phyloP scores from a whole-genome alignment of 352 stramenopile genomes.

The Phytophthora megakarya region DNA sequence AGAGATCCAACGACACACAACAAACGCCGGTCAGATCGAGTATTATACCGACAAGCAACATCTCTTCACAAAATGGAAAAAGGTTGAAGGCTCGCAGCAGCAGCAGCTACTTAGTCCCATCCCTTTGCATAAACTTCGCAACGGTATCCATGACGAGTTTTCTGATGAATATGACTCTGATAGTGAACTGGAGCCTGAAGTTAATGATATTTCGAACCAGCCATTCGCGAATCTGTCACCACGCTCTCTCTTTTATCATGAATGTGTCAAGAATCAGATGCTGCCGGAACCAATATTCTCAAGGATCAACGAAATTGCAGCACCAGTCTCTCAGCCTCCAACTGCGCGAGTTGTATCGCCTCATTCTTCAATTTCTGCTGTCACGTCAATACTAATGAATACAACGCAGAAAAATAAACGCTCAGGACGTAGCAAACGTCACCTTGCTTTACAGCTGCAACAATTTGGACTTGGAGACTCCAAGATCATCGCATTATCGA shows the following conservation, averaged over 20 bases:
- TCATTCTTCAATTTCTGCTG: slow-evolving; percentile 37
- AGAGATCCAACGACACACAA: slow-evolving; percentile 62
- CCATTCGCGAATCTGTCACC: slow-evolving; percentile 52
- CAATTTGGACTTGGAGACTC: slow-evolving; percentile 75
- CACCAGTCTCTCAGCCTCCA: slow-evolving; percentile 13
- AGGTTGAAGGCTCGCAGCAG: slow-evolving; percentile 57
- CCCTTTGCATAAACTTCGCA: background rate
- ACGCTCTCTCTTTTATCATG: slow-evolving; percentile 69
- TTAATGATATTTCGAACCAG: slow-evolving; percentile 22
- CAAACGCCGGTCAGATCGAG: slow-evolving; percentile 60
- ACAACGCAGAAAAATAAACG: slow-evolving; percentile 39
- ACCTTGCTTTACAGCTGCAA: slow-evolving; percentile 60
- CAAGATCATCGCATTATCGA: slow-evolving; percentile 63
- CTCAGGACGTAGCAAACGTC: slow-evolving; percentile 47
- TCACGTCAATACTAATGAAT: slow-evolving; percentile 50
- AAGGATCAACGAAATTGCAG: slow-evolving; percentile 54
- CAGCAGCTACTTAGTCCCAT: slow-evolving; percentile 41
- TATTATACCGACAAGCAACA: slow-evolving; percentile 74
- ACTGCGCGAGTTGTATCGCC: slow-evolving; percentile 10
- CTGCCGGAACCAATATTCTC: slow-evolving; percentile 75
- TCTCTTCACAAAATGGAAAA: slow-evolving; percentile 80
- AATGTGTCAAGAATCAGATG: slow-evolving; percentile 62
- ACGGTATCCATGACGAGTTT: background rate
- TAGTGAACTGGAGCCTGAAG: slow-evolving; percentile 10
- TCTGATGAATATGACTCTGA: background rate